phyloP scores from a whole-genome alignment of 2,329 filamentous ascomycete species.

The Epichloe brachyelytri region DNA sequence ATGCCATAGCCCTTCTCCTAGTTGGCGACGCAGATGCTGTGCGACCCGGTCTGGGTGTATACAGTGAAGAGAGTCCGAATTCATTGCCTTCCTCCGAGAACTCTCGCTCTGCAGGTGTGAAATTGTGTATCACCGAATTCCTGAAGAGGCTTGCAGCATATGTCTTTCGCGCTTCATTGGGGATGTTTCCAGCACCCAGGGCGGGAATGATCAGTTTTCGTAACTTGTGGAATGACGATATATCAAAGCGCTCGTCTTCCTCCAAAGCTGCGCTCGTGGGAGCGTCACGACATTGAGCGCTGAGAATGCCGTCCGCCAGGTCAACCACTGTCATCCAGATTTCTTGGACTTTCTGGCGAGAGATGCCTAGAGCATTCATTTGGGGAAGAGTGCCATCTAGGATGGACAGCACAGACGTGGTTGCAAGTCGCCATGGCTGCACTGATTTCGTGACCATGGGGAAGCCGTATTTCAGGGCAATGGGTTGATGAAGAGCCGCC shows the following conservation, averaged over 20 bases:
- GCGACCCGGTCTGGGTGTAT: slow-evolving; percentile 53
- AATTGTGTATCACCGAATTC: slow-evolving; percentile 67
- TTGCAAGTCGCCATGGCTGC: slow-evolving; percentile 71
- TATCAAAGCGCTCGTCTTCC: slow-evolving; percentile 71
- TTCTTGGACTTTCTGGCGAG: slow-evolving; percentile 31
- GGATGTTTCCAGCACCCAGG: slow-evolving; percentile 53
- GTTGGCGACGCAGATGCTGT: slow-evolving; percentile 57
- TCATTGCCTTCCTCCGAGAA: slow-evolving; percentile 34
- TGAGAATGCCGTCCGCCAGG: slow-evolving; percentile 56
- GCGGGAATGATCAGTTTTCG: slow-evolving; percentile 60
- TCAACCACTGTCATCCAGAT: slow-evolving; percentile 61
- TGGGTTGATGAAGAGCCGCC: slow-evolving; percentile 53
- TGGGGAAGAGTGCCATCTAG: slow-evolving; percentile 52
- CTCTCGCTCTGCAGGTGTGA: slow-evolving; percentile 39
- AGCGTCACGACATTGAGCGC: slow-evolving; percentile 43
- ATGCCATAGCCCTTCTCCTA: slow-evolving; percentile 58
- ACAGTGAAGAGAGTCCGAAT: slow-evolving; percentile 45
- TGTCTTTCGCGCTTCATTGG: slow-evolving; percentile 51
- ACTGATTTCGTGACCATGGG: slow-evolving; percentile 55
- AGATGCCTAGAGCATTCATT: slow-evolving; percentile 35
- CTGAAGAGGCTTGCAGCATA: slow-evolving; percentile 70
- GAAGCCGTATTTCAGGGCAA: slow-evolving; percentile 72
- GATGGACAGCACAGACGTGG: slow-evolving; percentile 54
- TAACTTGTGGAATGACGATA: slow-evolving; percentile 56
- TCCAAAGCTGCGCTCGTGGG: slow-evolving; percentile 35